Evolutionary conservation across 371 early-diverging fungal species (phyloP), one percentile per base, ranked within the genome.

Genomic region (Mucor lusitanicus): DNA sequence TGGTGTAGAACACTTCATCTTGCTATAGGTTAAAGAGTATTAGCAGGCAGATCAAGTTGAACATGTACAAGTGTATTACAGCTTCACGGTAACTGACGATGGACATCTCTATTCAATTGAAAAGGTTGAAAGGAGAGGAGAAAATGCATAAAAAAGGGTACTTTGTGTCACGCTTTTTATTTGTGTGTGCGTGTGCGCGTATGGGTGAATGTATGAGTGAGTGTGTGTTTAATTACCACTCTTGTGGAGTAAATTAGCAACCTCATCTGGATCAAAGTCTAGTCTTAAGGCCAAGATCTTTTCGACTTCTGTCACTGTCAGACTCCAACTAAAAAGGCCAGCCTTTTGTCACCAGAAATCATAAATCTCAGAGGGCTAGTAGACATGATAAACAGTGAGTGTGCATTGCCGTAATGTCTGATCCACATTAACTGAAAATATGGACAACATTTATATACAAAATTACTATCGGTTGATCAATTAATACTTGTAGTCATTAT

Each of bases 331-430:
- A 35, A 88, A 80, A 13, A 83, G 72, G 0, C 88, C 87, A 13
- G 85, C 78, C 56, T 85, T 85, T 35, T 76, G 78, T n/a, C 91
- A 90, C 92, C 91, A 89, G 40, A 86, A 85, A 39, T 92, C 92
- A 59, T 86, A 77, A 15, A 92, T 82, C 67, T 94, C 93, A 17
- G 81, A 82, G 11, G 87, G 85, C 80, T 88, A 77, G n/a, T 25
- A 25, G 0, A 30, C 30, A 30, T 2, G 27, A 25, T 27, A 0
- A 13, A 23, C 9, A 0, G 3, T 53, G 9, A 53, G 53, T 25
- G 15, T 21, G 15, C 6, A 13, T n/a, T 53, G 23, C 12, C 27
- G 3, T 15, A 5, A 2, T 40, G 0, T 40, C 17, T 11, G 25
- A 53, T 48, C 48, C 9, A n/a, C n/a, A n/a, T n/a, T n/a, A n/a